Evolutionary conservation across 176 grass and related monocot species (phyloP).

Genomic region (Carex scoparia): DNA sequence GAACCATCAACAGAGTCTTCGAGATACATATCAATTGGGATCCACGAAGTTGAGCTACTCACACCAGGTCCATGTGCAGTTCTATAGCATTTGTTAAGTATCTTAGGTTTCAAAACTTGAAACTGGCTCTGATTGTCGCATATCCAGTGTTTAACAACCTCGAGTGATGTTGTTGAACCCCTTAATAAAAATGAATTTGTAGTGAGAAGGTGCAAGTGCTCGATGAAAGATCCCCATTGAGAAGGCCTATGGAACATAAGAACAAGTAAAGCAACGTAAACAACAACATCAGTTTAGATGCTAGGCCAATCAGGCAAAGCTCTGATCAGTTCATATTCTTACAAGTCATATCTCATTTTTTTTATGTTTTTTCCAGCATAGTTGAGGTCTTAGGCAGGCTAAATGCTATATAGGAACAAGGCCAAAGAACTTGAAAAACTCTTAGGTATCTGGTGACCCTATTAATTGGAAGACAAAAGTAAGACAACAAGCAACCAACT

Average conservation of each 20-base stretch:
- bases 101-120: slow-evolving; percentile 45
- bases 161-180: slow-evolving; percentile 46
- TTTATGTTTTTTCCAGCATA: neutral
- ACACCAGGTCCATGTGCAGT: slow-evolving; percentile 40
- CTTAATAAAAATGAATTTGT: slow-evolving; percentile 62
- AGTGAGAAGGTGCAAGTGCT: slow-evolving; percentile 52
- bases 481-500: neutral
- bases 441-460: neutral
- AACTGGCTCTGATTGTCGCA: slow-evolving; percentile 27
- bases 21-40: slow-evolving; percentile 92
- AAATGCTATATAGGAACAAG: neutral
- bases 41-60: slow-evolving; percentile 69
- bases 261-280: neutral
- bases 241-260: slow-evolving; percentile 48
- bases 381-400: neutral
- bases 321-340: neutral
- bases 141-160: slow-evolving; percentile 56
- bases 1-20: slow-evolving; percentile 92
- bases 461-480: neutral
- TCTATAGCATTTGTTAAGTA: slow-evolving; percentile 33
- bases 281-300: neutral
- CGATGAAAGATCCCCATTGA: slow-evolving; percentile 59
- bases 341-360: neutral
- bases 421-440: neutral
- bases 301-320: neutral